Percentiles rank a stretch among this genome's conserved stretches.
These are phyloP conservation scores for Dillenia suffruticosa DNA, from an alignment of 164 flowering plant species.

Conservation along the genomic window DNA sequence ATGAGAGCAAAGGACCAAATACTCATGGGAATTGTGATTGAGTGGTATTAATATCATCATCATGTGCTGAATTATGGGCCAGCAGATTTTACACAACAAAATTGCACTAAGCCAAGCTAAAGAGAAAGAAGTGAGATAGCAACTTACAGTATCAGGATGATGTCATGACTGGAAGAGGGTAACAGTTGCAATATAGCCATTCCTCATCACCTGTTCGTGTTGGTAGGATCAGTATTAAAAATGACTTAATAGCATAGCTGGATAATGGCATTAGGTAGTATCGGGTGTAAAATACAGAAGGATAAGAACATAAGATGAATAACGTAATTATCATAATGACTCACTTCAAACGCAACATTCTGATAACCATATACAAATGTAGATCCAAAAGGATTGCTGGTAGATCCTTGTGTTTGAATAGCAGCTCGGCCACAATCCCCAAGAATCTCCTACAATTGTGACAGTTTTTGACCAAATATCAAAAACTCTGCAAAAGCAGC, in stretches of 20 bases:
- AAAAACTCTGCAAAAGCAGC: too few species aligned
- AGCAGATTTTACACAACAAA: too few species aligned
- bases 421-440: slow-evolving; percentile 97
- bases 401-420: slow-evolving; percentile 91
- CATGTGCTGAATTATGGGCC: too few species aligned
- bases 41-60: too few species aligned
- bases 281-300: not conserved
- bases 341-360: slow-evolving; percentile 93
- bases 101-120: too few species aligned
- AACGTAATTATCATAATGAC: slow-evolving; percentile 3
- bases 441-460: slow-evolving; percentile 62
- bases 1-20: too few species aligned
- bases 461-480: too few species aligned
- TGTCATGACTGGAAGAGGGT: slow-evolving; percentile 78
- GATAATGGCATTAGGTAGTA: not conserved
- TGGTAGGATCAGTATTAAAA: slow-evolving; percentile 4
- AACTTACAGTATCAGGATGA: too few species aligned
- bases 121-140: too few species aligned
- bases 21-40: too few species aligned
- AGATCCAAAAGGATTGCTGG: slow-evolving; percentile 93
- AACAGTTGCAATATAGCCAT: slow-evolving; percentile 89
- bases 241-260: not conserved
- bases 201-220: slow-evolving; percentile 78
- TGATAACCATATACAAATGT: slow-evolving; percentile 95
- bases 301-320: not conserved